These are phyloP conservation scores for Poterioochromonas sp. DNA, from an alignment of 352 stramenopile species.

Conservation along the genomic window DNA sequence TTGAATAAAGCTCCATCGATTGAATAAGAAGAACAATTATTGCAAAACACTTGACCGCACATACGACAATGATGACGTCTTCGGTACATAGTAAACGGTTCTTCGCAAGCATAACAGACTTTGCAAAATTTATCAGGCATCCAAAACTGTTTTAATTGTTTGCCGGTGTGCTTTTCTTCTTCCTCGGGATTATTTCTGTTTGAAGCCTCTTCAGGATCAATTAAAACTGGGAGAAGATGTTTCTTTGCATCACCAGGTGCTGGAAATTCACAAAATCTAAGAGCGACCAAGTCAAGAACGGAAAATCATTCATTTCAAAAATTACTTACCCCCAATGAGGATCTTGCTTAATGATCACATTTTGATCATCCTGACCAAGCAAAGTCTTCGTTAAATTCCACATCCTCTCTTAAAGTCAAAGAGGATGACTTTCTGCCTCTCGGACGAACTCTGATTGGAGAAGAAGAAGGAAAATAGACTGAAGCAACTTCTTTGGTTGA, in stretches of 20 bases:
- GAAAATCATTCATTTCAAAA: neutral
- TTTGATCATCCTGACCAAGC: neutral
- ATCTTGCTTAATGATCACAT: constrained; percentile 18
- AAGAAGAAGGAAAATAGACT: too few relatives aligned
- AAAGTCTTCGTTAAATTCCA: neutral
- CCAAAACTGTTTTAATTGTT: constrained; percentile 12
- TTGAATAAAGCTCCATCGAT: constrained; percentile 29
- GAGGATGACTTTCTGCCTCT: too few relatives aligned
- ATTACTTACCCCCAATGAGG: neutral
- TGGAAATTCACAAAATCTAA: constrained; percentile 28
- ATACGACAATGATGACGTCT: constrained; percentile 48
- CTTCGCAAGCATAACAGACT: constrained; percentile 47
- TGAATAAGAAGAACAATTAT: constrained; percentile 34
- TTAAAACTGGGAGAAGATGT: neutral
- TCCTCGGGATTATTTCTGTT: neutral
- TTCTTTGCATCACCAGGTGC: constrained; percentile 11
- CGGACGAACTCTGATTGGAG: too few relatives aligned
- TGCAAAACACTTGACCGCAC: constrained; percentile 46
- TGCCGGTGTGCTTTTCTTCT: neutral
- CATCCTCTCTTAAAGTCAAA: too few relatives aligned
- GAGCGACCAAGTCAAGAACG: neutral
- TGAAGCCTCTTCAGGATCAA: neutral
- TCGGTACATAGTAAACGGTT: constrained; percentile 46
- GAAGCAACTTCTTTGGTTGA: too few relatives aligned
- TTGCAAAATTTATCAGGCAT: constrained; percentile 47